Percentiles rank a stretch among this genome's conserved stretches.
phyloP scores from a whole-genome alignment of 305 asterid genomes.

The Rubia balearica region DNA sequence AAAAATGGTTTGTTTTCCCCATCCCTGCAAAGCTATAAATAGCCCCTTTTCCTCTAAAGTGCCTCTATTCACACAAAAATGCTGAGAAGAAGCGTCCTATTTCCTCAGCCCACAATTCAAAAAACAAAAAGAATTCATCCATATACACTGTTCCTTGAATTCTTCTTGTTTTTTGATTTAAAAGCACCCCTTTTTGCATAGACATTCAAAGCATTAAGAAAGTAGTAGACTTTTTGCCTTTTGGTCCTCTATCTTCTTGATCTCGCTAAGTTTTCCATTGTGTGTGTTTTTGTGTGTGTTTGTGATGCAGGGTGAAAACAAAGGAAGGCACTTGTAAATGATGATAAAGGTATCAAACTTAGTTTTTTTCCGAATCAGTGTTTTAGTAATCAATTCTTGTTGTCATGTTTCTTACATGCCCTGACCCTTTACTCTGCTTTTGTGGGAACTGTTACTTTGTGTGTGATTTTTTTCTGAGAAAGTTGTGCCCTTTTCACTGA shows the following conservation, averaged over 20 bases:
- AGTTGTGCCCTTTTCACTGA: background rate
- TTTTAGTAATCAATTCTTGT: slow-evolving; percentile 2
- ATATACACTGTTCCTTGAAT: background rate
- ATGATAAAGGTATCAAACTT: background rate
- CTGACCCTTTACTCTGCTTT: slow-evolving; percentile 7
- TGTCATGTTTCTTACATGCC: slow-evolving; percentile 15
- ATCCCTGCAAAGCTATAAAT: slow-evolving; percentile 9
- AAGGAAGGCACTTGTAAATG: background rate
- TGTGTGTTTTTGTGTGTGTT: background rate
- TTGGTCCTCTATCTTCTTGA: background rate
- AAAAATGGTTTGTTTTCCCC: background rate
- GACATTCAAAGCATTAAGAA: slow-evolving; percentile 2
- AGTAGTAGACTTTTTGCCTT: slow-evolving; percentile 8
- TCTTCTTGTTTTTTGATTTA: background rate
- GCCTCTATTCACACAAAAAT: background rate
- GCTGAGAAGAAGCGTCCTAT: slow-evolving; percentile 1
- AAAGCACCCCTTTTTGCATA: background rate
- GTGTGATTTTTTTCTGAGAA: slow-evolving; percentile 16
- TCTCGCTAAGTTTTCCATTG: background rate
- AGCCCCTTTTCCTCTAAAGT: background rate
- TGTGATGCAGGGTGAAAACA: slow-evolving; percentile 2
- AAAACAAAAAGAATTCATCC: slow-evolving; percentile 4
- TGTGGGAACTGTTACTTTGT: slow-evolving; percentile 7
- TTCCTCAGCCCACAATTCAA: background rate
- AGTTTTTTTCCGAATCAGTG: background rate